Base-by-base conservation (phyloP, 371 early-diverging fungal genomes). In the Lichtheimia ornata region DNA sequence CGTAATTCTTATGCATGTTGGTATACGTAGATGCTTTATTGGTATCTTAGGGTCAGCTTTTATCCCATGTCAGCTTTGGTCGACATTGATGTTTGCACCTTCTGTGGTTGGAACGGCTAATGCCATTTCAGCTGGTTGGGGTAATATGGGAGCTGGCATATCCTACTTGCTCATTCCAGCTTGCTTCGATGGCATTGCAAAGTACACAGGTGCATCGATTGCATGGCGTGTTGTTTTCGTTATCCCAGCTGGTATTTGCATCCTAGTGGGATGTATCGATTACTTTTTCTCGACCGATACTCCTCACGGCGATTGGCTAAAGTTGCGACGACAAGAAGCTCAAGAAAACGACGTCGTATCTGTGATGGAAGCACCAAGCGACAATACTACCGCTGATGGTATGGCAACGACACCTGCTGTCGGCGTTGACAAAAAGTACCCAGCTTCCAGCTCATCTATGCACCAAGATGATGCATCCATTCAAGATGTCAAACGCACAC, bases 31-130 rank as follows among this genome's bases (percentile, higher is more conserved):
- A 20, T 71, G 72, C 63, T 69, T 84, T 52, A 74, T 85, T 62
- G 87, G 87, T 25, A 69, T 84, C 22, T 64, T 87, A 13, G 86
- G 88, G 24, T 82, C 84, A n/a, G 59, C 84, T 2, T 88, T 88
- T 79, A 86, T 88, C 1, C 86, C 88, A 13, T 88, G 88, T 64
- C 88, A 88, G 70, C 76, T 75, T 65, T 87, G 87, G 87, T 75
- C 87, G 18, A 84, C 83, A 7, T 71, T 77, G 35, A 73, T 86
- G 73, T 88, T 88, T 67, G 51, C 71, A 15, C 53, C 65, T 17
- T 66, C 78, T 9, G 70, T 85, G 50, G 80, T 88, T 40, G 84
- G 88, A 7, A 77, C 84, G 24, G 88, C 87, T 35, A 88, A 88
- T 67, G 87, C 88, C 17, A 53, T 87, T 44, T 78, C 78, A 4